Conservation (phyloP, 2,329 filamentous ascomycete genomes). For the Monosporascus ibericus region DNA sequence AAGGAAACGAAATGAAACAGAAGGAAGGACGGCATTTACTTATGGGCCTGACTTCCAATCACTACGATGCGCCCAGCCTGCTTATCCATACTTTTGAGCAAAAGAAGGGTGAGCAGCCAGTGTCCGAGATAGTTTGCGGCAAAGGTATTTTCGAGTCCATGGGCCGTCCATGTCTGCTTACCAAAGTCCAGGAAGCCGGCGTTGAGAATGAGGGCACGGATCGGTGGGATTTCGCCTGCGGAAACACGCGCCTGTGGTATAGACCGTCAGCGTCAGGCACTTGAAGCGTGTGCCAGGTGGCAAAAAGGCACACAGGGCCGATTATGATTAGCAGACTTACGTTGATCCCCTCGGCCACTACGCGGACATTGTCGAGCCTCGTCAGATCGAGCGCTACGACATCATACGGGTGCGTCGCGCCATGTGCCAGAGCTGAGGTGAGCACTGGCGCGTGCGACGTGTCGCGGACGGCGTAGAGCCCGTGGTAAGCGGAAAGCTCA, state of each 20-base stretch:
- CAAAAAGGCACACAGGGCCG: too few species aligned
- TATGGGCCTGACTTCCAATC: constrained; percentile 19
- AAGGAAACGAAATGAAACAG: neutral
- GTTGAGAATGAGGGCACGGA: constrained; percentile 32
- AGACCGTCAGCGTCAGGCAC: too few species aligned
- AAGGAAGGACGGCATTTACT: constrained; percentile 21
- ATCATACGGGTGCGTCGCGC: constrained; percentile 4
- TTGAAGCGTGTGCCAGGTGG: too few species aligned
- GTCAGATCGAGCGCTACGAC: constrained; percentile 7
- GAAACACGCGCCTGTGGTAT: constrained; percentile 2
- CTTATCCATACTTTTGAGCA: constrained; percentile 18
- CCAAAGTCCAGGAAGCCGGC: constrained; percentile 20
- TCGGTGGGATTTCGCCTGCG: constrained; percentile 26
- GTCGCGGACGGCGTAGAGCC: constrained; percentile 9
- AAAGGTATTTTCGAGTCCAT: constrained; percentile 19
- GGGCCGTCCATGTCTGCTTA: constrained; percentile 10
- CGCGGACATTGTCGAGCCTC: constrained; percentile 6
- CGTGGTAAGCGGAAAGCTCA: constrained; percentile 3
- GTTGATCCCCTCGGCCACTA: constrained; percentile 4
- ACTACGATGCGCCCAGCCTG: constrained; percentile 13
- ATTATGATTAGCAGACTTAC: too few species aligned
- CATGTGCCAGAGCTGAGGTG: neutral
- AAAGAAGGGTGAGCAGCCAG: constrained; percentile 16
- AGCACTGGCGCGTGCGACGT: neutral
- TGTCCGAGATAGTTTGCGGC: constrained; percentile 20